Percentiles rank a stretch among this genome's conserved stretches.
Conservation (phyloP, 75 land plant genomes). For the Azolla pinnata region DNA sequence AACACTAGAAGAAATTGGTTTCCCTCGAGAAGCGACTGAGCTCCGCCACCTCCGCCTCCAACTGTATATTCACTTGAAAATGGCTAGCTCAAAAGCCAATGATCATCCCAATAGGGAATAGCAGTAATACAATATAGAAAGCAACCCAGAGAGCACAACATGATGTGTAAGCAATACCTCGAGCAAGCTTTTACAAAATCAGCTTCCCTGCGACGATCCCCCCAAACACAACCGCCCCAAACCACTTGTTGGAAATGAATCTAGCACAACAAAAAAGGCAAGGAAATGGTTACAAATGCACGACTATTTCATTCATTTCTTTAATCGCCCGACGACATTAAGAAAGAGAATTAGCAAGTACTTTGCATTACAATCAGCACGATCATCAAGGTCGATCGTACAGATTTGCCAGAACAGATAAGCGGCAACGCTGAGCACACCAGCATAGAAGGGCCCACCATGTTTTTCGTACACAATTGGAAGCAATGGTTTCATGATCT, state of each 20-base stretch:
- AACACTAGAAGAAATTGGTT: too few relatives aligned
- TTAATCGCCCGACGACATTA: background rate
- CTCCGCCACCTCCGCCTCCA: too few relatives aligned
- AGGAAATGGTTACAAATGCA: too few relatives aligned
- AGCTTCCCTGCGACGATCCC: slow-evolving; percentile 59
- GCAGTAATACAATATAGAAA: too few relatives aligned
- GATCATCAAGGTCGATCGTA: slow-evolving; percentile 59
- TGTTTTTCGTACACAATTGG: slow-evolving; percentile 21
- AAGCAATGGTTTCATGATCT: background rate
- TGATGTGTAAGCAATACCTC: too few relatives aligned
- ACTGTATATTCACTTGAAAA: too few relatives aligned
- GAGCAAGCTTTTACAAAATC: too few relatives aligned
- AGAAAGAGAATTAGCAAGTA: slow-evolving; percentile 17
- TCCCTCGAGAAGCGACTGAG: too few relatives aligned
- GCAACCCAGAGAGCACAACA: too few relatives aligned
- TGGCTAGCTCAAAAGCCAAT: too few relatives aligned
- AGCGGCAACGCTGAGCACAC: slow-evolving; percentile 46
- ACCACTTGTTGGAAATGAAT: slow-evolving; percentile 87
- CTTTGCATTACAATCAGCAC: slow-evolving; percentile 82
- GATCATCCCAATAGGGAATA: too few relatives aligned
- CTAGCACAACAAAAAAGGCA: slow-evolving; percentile 12
- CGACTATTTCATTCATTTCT: background rate
- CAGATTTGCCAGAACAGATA: slow-evolving; percentile 81
- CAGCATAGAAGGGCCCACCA: slow-evolving; percentile 84
- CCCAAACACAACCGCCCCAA: slow-evolving; percentile 63